These are phyloP conservation scores for Penicilliopsis zonata DNA, from an alignment of 495 filamentous ascomycete species.

Conservation along the genomic window DNA sequence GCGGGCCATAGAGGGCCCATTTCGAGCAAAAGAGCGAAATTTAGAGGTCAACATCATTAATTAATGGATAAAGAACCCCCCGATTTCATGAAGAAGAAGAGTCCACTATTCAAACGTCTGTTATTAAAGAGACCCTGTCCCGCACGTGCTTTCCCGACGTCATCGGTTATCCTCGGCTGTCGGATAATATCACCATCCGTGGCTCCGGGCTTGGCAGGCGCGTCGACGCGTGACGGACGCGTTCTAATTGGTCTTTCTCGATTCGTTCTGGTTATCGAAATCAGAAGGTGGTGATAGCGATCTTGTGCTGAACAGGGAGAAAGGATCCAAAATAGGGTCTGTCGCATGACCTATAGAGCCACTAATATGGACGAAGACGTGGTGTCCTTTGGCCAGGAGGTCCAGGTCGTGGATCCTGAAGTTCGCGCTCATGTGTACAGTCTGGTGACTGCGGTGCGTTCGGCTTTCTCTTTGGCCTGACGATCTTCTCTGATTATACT, in stretches of 20 bases:
- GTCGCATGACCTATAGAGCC: not conserved
- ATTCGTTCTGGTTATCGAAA: no score
- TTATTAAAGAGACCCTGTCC: no score
- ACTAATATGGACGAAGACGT: slow-evolving; percentile 30
- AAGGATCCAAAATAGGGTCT: not conserved
- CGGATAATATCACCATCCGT: no score
- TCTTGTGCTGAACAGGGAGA: no score
- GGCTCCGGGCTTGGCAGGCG: no score
- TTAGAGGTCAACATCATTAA: slow-evolving; percentile 23
- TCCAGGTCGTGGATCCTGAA: slow-evolving; percentile 64
- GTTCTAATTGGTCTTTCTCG: slow-evolving; percentile 9
- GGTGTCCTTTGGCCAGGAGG: slow-evolving; percentile 22
- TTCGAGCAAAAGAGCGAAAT: slow-evolving; percentile 17
- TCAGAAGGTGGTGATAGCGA: no score
- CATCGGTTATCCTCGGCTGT: slow-evolving; percentile 35
- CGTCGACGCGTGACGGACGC: slow-evolving; percentile 26
- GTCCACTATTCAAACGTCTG: no score
- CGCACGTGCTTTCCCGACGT: slow-evolving; percentile 17
- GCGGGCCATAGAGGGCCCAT: slow-evolving; percentile 22
- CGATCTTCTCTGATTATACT: slow-evolving; percentile 6
- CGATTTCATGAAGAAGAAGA: slow-evolving; percentile 3
- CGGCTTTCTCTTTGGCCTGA: not conserved
- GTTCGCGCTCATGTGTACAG: slow-evolving; percentile 85
- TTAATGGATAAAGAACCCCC: not conserved
- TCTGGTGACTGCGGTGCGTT: slow-evolving; percentile 78